phyloP scores from a whole-genome alignment of 306 rosid species.

The Prunus mume region DNA sequence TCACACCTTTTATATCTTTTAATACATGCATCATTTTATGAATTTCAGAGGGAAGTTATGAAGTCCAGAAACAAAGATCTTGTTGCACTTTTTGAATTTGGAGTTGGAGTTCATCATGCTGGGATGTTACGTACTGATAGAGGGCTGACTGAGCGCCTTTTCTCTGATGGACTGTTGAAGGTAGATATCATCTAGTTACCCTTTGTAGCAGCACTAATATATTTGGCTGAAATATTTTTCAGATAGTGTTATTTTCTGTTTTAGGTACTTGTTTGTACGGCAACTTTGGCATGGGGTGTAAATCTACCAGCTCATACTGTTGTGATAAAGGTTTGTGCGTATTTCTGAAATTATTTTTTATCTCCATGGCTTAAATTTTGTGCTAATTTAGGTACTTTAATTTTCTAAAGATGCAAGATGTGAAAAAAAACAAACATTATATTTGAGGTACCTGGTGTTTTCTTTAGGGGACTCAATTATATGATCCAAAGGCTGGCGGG shows the following conservation, averaged over 20 bases:
- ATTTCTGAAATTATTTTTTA: neutral
- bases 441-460: conserved; percentile 17
- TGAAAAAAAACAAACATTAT: neutral
- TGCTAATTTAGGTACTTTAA: neutral
- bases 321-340: conserved; percentile 77
- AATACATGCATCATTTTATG: conserved; percentile 29
- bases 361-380: neutral
- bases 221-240: conserved; percentile 9
- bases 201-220: neutral
- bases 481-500: conserved; percentile 99
- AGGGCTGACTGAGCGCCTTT: conserved; percentile 91
- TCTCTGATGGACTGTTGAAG: conserved; percentile 89
- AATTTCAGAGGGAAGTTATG: conserved; percentile 72
- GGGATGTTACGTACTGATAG: conserved; percentile 98
- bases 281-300: conserved; percentile 99
- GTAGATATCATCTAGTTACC: conserved; percentile 28
- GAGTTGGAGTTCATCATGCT: conserved; percentile 93
- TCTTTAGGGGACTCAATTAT: conserved; percentile 88
- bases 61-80: conserved; percentile 96
- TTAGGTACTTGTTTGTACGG: conserved; percentile 97
- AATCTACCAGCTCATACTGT: conserved; percentile 98
- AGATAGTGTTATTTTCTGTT: conserved; percentile 24
- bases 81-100: conserved; percentile 80
- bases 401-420: neutral
- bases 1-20: conserved; percentile 17